Evolutionary conservation across 768 basidiomycete species (phyloP), one percentile per base, ranked within the genome.

Genomic region (Daedaleopsis sinensis): DNA sequence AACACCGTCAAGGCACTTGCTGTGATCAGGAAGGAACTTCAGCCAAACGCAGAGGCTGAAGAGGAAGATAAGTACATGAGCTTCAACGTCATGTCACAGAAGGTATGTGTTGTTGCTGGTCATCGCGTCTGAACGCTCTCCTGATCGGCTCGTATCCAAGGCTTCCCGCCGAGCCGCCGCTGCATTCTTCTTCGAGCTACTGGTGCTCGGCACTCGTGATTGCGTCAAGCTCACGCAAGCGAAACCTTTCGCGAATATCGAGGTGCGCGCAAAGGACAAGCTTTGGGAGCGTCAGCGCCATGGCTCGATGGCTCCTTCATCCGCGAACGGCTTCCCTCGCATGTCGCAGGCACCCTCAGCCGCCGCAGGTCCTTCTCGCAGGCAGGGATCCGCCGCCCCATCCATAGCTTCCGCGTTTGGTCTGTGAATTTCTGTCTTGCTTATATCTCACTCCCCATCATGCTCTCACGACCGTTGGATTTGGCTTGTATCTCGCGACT

Each of bases 171-270:
- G 94, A 44, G 97, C 95, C 13, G 94, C 96, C 1, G 87, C 96
- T 1, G 88, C 94, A 1, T 98, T 99, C 80, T 99, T 99, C 82
- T 99, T 99, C 72, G 97, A 99, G 74, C 76, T 98, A 37, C 87
- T 99, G 32, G 94, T 98, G 1, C 85, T 99, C 1, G 89, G 94
- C 11, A 98, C 96, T 5, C 88, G 93, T 37, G 96, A 98, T 73
- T 94, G 91, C 71, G 79, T 99, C 66, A 86, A 90, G 67, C 75
- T 99, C 47, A 76, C 85, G 8, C 97, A 99, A 72, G 68, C 72
- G 6, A 79, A 78, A 9, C 79, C 93, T 0, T 97, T 93, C 70
- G 90, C 88, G 63, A 94, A 96, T 74, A 97, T 98, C 59, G 84
- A 90, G 68, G 79, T 98, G 36, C 77, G 81, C 11, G 88, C 87